Conservation (phyloP, 1,284 basidiomycete genomes). For the Ceratobasidium sp. region DNA sequence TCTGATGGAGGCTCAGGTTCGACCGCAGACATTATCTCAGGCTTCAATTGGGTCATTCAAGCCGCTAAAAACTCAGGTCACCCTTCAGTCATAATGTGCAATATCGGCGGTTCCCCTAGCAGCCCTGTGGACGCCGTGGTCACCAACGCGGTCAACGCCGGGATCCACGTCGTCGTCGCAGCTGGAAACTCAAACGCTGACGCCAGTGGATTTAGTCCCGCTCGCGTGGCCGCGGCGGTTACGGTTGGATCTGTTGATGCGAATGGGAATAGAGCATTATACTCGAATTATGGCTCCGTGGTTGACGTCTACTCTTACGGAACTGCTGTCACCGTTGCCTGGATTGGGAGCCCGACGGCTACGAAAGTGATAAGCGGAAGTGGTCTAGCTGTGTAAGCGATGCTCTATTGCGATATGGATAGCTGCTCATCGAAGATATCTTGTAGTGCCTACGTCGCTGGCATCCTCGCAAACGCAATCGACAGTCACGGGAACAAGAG, state of each 20-base stretch:
- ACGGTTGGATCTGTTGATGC: slow-evolving; percentile 83
- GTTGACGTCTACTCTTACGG: slow-evolving; percentile 48
- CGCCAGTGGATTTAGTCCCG: slow-evolving; percentile 56
- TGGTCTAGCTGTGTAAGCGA: neutral
- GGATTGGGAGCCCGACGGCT: slow-evolving; percentile 42
- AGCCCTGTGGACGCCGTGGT: slow-evolving; percentile 40
- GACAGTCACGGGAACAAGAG: slow-evolving; percentile 9
- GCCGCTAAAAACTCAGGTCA: slow-evolving; percentile 5
- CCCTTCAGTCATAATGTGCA: slow-evolving; percentile 42
- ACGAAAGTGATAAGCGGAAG: slow-evolving; percentile 29
- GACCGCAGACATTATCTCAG: slow-evolving; percentile 89
- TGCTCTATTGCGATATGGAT: neutral
- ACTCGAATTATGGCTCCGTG: slow-evolving; percentile 46
- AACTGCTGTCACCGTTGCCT: slow-evolving; percentile 25
- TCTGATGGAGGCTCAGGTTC: slow-evolving; percentile 92
- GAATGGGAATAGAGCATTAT: slow-evolving; percentile 39
- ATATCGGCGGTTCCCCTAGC: slow-evolving; percentile 31
- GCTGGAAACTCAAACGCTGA: slow-evolving; percentile 57
- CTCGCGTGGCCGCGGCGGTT: slow-evolving; percentile 81
- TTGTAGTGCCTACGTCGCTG: neutral
- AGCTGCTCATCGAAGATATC: neutral
- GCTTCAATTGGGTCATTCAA: slow-evolving; percentile 88
- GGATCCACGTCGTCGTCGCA: slow-evolving; percentile 46
- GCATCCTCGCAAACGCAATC: slow-evolving; percentile 24
- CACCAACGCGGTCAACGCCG: slow-evolving; percentile 32